Evolutionary conservation across 768 basidiomycete genomes (phyloP).

Genomic region (Boletellus sp.): DNA sequence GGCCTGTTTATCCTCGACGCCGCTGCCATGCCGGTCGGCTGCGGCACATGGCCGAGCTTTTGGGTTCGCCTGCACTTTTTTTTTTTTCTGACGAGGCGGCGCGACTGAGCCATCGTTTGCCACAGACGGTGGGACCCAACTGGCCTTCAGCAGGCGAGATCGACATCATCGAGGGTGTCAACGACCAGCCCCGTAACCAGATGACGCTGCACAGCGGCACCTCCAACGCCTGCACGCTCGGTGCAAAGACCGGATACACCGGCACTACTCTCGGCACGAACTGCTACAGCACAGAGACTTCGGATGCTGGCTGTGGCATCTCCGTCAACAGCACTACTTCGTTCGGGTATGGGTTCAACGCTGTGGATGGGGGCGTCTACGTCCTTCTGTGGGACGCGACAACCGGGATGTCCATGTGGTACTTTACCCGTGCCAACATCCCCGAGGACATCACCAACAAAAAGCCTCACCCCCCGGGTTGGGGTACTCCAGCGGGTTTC

Average conservation of each 20-base stretch:
- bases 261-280: constrained; percentile 23
- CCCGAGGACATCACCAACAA: constrained; percentile 47
- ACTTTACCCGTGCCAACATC: constrained; percentile 49
- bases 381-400: constrained; percentile 50
- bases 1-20: constrained; percentile 78
- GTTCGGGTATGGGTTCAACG: constrained; percentile 40
- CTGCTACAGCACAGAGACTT: constrained; percentile 39
- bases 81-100: background rate
- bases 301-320: constrained; percentile 52
- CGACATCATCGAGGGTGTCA: constrained; percentile 73
- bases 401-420: constrained; percentile 53
- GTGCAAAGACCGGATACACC: constrained; percentile 15
- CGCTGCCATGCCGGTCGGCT: constrained; percentile 66
- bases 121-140: constrained; percentile 42
- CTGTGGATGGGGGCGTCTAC: constrained; percentile 48
- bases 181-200: constrained; percentile 54
- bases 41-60: constrained; percentile 60
- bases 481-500: constrained; percentile 51
- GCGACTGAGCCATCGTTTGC: background rate
- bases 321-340: constrained; percentile 37
- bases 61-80: constrained; percentile 33
- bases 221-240: constrained; percentile 35
- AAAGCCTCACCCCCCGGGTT: constrained; percentile 44
- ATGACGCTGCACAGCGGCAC: constrained; percentile 60
- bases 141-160: constrained; percentile 62